A percentile compares a stretch with the other conserved stretches of the same genome.
Evolutionary conservation across 768 basidiomycete species (phyloP).

Genomic region (Paxillus involutus): DNA sequence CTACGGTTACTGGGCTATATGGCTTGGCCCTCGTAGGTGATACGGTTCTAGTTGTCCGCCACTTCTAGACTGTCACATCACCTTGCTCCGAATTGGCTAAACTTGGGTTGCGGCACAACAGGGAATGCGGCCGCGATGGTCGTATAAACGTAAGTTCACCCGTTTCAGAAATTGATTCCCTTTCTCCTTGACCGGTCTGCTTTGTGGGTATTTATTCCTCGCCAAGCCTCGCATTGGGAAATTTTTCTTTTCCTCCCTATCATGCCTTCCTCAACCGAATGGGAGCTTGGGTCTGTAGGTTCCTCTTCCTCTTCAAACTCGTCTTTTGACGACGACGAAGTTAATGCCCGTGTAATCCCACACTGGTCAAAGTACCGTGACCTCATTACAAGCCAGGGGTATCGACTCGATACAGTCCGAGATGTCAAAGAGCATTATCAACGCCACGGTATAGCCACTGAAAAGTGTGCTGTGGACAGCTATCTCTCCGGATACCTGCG

Average conservation of each 20-base stretch:
- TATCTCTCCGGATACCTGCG: slow-evolving; percentile 35
- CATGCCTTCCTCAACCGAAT: slow-evolving; percentile 68
- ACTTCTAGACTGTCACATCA: no score
- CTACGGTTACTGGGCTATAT: neutral
- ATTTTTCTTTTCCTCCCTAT: slow-evolving; percentile 45
- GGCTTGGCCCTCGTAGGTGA: no score
- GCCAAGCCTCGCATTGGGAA: neutral
- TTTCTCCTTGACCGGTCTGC: neutral
- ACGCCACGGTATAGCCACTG: slow-evolving; percentile 22
- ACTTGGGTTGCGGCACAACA: neutral
- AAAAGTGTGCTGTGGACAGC: slow-evolving; percentile 9
- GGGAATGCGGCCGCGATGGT: neutral
- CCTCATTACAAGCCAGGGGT: slow-evolving; percentile 50
- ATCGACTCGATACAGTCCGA: slow-evolving; percentile 64
- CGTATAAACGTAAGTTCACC: neutral
- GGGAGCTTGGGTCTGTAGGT: slow-evolving; percentile 20
- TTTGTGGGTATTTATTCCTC: slow-evolving; percentile 12
- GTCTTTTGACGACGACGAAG: slow-evolving; percentile 50
- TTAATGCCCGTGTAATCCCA: slow-evolving; percentile 59
- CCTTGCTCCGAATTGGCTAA: neutral
- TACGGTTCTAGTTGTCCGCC: no score
- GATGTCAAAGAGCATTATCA: slow-evolving; percentile 65
- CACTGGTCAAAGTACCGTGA: slow-evolving; percentile 58
- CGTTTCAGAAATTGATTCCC: slow-evolving; percentile 8
- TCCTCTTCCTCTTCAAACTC: slow-evolving; percentile 48